Conservation (phyloP, 768 basidiomycete species). For the Lactifluus piperatus region DNA sequence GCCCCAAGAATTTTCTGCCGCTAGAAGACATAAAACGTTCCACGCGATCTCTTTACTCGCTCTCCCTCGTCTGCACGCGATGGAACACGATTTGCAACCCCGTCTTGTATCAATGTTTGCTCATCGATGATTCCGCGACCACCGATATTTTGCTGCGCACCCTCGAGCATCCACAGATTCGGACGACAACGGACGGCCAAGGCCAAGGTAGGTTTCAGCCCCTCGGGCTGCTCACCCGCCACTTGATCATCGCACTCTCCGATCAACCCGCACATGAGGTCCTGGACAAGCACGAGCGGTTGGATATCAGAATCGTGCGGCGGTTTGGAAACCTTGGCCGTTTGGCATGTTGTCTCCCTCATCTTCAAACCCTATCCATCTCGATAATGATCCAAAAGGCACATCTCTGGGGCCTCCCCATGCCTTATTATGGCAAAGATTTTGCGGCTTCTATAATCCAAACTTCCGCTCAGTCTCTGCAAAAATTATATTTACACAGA, state of each 20-base stretch:
- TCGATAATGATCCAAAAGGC: background rate
- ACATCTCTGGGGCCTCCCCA: background rate
- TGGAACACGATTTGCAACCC: conserved; percentile 10
- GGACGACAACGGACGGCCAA: background rate
- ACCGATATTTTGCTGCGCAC: background rate
- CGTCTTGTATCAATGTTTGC: conserved; percentile 5
- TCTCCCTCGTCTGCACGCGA: conserved; percentile 10
- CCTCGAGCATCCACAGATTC: background rate
- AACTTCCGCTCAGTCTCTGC: conserved; percentile 4
- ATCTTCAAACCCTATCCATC: conserved; percentile 9
- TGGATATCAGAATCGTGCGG: background rate
- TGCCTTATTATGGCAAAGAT: conserved; percentile 12
- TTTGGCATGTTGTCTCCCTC: conserved; percentile 6
- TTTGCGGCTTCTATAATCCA: conserved; percentile 1
- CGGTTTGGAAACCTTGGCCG: conserved; percentile 11
- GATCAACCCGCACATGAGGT: background rate
- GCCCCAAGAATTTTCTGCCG: background rate
- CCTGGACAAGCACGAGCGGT: background rate
- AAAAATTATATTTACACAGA: background rate
- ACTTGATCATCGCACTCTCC: conserved; percentile 11
- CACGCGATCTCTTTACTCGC: background rate
- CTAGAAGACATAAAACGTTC: conserved; percentile 4
- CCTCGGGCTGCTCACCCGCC: conserved; percentile 4
- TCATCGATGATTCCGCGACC: background rate
- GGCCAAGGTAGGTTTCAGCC: background rate